Base-by-base conservation (phyloP, 768 basidiomycete species). In the Cystofilobasidium bisporidii region DNA sequence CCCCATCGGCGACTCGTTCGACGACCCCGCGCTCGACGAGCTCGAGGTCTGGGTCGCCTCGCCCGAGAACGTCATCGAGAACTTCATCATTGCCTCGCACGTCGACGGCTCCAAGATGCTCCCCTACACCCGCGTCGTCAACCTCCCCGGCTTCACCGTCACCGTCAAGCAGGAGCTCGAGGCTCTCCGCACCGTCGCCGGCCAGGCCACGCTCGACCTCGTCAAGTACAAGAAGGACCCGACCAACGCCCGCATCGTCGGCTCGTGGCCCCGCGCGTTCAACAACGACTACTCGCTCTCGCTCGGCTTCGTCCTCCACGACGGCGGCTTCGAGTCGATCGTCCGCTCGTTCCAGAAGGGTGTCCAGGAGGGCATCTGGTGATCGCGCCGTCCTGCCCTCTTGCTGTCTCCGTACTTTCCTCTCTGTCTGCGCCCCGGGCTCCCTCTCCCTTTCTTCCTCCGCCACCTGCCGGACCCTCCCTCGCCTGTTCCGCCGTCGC, bases 101-200 rank as follows among this genome's bases (percentile, higher is more conserved):
- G 71, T 86, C 65, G 79, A 80, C 24, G 79, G 81, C 3, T 74
- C 74, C 18, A 75, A 73, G 17, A 81, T 84, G 64, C 73, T 71
- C 70, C 36, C 74, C 2, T 81, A 83, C 74, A 81, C 80, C 0
- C 80, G 84, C 63, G 82, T 82, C 14, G 79, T 85, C 41, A 84
- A 82, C 70, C 74, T 84, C 2, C 85, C 85, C 3, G 85, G 85
- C 0, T 82, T 85, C 74, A 83, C 82, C 8, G 78, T 82, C 15
- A 83, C 81, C 3, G 80, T 84, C 1, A 79, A 81, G 47, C 81
- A 84, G 55, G 83, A 83, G 74, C 75, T 86, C 18, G 73, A 79
- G 18, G 83, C 84, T 11, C 76, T 86, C 33, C 78, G 79, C 65
- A 76, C 79, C 57, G 80, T 82, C n/a, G 83, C 80, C 2, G 85